A percentile compares a stretch with the other conserved stretches of the same genome.
These are phyloP conservation scores for Brassica rapa DNA, from an alignment of 345 rosid species.

Conservation along the genomic window DNA sequence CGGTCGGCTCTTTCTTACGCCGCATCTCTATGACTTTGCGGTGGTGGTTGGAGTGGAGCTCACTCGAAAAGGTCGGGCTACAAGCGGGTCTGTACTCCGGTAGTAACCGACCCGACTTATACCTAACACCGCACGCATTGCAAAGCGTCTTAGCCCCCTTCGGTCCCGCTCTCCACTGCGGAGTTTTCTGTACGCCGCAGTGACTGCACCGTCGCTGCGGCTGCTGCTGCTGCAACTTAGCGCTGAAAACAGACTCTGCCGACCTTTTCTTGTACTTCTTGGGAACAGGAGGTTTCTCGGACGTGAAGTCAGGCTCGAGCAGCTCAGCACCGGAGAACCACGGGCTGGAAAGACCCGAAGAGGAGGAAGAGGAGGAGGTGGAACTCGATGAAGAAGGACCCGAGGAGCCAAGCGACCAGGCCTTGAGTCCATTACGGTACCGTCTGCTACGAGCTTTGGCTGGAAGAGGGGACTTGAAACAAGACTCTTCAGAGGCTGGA, in stretches of 20 bases:
- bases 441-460: slow-evolving; percentile 92
- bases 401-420: slow-evolving; percentile 66
- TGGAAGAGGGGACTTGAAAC: slow-evolving; percentile 52
- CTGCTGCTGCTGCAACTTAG: slow-evolving; percentile 25
- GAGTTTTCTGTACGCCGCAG: slow-evolving; percentile 40
- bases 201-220: slow-evolving; percentile 47
- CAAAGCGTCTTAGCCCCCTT: slow-evolving; percentile 52
- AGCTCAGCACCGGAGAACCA: slow-evolving; percentile 36
- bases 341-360: slow-evolving; percentile 33
- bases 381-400: slow-evolving; percentile 34
- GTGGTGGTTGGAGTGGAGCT: slow-evolving; percentile 49
- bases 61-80: slow-evolving; percentile 49
- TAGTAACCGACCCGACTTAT: slow-evolving; percentile 48
- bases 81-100: slow-evolving; percentile 56
- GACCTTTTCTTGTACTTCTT: slow-evolving; percentile 54
- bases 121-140: slow-evolving; percentile 53
- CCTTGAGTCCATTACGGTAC: slow-evolving; percentile 51
- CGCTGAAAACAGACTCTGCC: slow-evolving; percentile 18
- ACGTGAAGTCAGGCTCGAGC: slow-evolving; percentile 29
- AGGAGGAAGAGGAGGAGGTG: slow-evolving; percentile 34
- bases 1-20: slow-evolving; percentile 37
- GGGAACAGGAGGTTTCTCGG: slow-evolving; percentile 35
- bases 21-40: slow-evolving; percentile 43
- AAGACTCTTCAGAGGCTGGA: slow-evolving; percentile 29
- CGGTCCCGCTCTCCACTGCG: slow-evolving; percentile 54